These are phyloP conservation scores for Cryptococcus sp. DNA, from an alignment of 1,284 basidiomycete genomes.

Conservation along the genomic window DNA sequence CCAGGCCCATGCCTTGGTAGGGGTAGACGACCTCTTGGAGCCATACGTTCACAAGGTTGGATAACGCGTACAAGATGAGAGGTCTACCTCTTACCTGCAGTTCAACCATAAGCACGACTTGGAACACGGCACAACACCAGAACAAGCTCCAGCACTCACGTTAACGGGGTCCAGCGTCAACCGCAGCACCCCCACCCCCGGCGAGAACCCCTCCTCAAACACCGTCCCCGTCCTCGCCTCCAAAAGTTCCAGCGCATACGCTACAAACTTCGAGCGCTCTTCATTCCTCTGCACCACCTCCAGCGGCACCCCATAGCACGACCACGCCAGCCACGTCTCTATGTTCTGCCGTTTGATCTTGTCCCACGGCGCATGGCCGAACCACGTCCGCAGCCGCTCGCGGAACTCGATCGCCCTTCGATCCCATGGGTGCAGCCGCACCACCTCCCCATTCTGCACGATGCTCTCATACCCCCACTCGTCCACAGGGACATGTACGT, in stretches of 20 bases:
- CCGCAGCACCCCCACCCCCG: slow-evolving; percentile 59
- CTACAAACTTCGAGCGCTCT: slow-evolving; percentile 56
- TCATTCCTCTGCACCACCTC: slow-evolving; percentile 50
- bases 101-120: background rate
- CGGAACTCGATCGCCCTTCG: slow-evolving; percentile 46
- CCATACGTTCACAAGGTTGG: slow-evolving; percentile 56
- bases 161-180: slow-evolving; percentile 76
- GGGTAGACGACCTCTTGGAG: slow-evolving; percentile 34
- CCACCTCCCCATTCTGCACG: slow-evolving; percentile 23
- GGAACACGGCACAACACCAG: background rate
- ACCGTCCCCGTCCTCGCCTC: slow-evolving; percentile 68
- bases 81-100: slow-evolving; percentile 57
- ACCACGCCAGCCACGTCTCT: slow-evolving; percentile 78
- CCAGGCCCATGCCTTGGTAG: slow-evolving; percentile 30
- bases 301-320: slow-evolving; percentile 66
- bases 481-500: slow-evolving; percentile 12
- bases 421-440: slow-evolving; percentile 35
- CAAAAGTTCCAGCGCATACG: slow-evolving; percentile 61
- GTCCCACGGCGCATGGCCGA: slow-evolving; percentile 70
- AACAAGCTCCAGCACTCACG: slow-evolving; percentile 49
- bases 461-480: slow-evolving; percentile 22
- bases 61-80: slow-evolving; percentile 63
- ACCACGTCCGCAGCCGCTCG: slow-evolving; percentile 52
- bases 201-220: slow-evolving; percentile 63
- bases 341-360: slow-evolving; percentile 64